Evolutionary conservation across 306 rosid species (phyloP), one percentile per base, ranked within the genome.

Genomic region (Bauhinia variegata): DNA sequence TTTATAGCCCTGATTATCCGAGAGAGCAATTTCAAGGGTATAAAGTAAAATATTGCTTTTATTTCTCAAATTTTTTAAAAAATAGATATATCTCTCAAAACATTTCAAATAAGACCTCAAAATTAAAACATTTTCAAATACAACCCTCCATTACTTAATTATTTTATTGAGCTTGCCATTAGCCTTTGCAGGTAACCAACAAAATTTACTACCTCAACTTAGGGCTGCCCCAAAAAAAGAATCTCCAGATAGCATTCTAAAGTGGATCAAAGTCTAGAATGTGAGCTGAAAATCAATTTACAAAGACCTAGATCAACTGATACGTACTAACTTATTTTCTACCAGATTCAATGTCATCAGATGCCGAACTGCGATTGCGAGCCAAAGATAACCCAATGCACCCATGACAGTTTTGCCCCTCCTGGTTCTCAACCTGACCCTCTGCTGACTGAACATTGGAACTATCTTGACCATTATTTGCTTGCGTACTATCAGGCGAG

Each of bases 281-380:
- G 52, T 23, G 0, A 23, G 12, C 65, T 55, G 41, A 38, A 14
- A 59, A 51, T 55, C 42, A 5, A 75, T 74, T 33, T 59, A 63
- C 48, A 74, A 52, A 70, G 74, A 36, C 49, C n/a, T 36, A 52
- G 70, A 65, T 14, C 60, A 19, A n/a, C 49, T 6, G 47, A 54
- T 13, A 43, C 56, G 55, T 12, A 54, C 44, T 1, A 18, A 60
- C 65, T 67, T 74, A 83, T 66, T 63, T 63, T 70, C 76, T 77
- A 41, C 89, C 91, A 33, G 87, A 67, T 88, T 88, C 95, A 19
- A 88, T 41, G 12, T 88, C 91, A 46, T 83, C 81, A 56, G 75
- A 13, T 10, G 75, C 53, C 14, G 78, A 41, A 75, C 43, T 34
- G 55, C 72, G 78, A 65, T 76, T 63, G 33, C 34, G 60, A 36